phyloP scores from a whole-genome alignment of 2,329 filamentous ascomycete genomes.

The Scytalidium lignicola region DNA sequence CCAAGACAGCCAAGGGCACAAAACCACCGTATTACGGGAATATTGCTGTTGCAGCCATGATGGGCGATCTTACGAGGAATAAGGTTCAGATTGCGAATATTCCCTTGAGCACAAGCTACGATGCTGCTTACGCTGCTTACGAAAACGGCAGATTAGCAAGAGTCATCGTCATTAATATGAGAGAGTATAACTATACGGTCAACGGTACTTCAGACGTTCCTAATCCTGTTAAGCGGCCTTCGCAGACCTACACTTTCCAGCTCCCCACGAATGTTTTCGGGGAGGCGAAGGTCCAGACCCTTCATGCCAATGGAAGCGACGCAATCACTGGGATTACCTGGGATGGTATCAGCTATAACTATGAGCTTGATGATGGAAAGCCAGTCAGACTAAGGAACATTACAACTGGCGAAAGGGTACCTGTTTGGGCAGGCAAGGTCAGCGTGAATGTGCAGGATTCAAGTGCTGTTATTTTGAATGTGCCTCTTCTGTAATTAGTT shows the following conservation, averaged over 20 bases:
- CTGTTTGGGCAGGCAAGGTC: constrained; percentile 32
- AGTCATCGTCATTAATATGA: constrained; percentile 53
- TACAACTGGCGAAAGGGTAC: constrained; percentile 42
- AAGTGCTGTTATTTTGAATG: constrained; percentile 27
- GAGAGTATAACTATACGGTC: constrained; percentile 53
- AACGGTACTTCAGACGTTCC: constrained; percentile 29
- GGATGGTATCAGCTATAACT: constrained; percentile 58
- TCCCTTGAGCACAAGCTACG: constrained; percentile 29
- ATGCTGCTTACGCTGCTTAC: constrained; percentile 54
- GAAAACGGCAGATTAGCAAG: constrained; percentile 37
- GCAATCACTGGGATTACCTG: constrained; percentile 57
- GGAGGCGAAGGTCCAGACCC: constrained; percentile 37
- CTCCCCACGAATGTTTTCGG: constrained; percentile 21
- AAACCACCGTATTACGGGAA: constrained; percentile 62
- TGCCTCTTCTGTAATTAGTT: neutral
- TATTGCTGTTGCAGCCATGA: constrained; percentile 50
- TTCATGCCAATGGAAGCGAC: constrained; percentile 58
- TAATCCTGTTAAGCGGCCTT: constrained; percentile 27
- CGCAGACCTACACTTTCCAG: constrained; percentile 37
- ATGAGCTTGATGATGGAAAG: constrained; percentile 48
- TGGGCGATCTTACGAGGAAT: constrained; percentile 36
- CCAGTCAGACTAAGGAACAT: constrained; percentile 51
- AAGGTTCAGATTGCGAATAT: constrained; percentile 44
- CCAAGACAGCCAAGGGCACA: constrained; percentile 45
- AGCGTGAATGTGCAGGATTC: constrained; percentile 37